Percentiles rank a stretch among this genome's conserved stretches.
These are phyloP conservation scores for Penicillium polonicum DNA, from an alignment of 2,329 filamentous ascomycete species.

Conservation along the genomic window DNA sequence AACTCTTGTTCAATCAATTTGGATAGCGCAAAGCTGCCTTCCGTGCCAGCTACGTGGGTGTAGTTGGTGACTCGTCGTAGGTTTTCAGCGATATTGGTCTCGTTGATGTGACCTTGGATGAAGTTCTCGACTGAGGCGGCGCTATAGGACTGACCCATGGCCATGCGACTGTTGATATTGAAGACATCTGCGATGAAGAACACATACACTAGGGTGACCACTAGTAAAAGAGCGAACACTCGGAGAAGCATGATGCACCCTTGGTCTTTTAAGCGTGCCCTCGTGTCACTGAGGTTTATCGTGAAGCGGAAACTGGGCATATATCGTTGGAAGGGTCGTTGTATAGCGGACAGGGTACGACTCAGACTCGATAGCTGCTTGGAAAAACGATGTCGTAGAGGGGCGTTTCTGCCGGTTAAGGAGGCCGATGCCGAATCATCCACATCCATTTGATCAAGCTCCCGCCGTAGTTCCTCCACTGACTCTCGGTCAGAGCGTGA, in stretches of 20 bases:
- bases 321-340: conserved; percentile 51
- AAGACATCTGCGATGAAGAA: conserved; percentile 86
- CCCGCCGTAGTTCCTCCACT: conserved; percentile 67
- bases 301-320: conserved; percentile 43
- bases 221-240: conserved; percentile 69
- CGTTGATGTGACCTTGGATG: conserved; percentile 71
- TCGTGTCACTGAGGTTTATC: conserved; percentile 39
- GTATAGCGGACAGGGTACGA: conserved; percentile 57
- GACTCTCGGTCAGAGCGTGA: conserved; percentile 56
- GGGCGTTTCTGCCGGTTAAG: conserved; percentile 33
- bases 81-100: conserved; percentile 67
- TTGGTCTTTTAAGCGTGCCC: conserved; percentile 45
- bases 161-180: conserved; percentile 62
- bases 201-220: conserved; percentile 76
- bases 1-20: conserved; percentile 82
- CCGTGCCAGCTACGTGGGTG: conserved; percentile 89
- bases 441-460: conserved; percentile 87
- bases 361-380: conserved; percentile 58
- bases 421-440: conserved; percentile 59
- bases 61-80: conserved; percentile 76
- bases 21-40: conserved; percentile 84
- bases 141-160: conserved; percentile 71
- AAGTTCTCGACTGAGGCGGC: conserved; percentile 77
- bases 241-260: conserved; percentile 70
- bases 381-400: conserved; percentile 52